phyloP scores from a whole-genome alignment of 495 filamentous ascomycete species.

The Penicillium salamii region DNA sequence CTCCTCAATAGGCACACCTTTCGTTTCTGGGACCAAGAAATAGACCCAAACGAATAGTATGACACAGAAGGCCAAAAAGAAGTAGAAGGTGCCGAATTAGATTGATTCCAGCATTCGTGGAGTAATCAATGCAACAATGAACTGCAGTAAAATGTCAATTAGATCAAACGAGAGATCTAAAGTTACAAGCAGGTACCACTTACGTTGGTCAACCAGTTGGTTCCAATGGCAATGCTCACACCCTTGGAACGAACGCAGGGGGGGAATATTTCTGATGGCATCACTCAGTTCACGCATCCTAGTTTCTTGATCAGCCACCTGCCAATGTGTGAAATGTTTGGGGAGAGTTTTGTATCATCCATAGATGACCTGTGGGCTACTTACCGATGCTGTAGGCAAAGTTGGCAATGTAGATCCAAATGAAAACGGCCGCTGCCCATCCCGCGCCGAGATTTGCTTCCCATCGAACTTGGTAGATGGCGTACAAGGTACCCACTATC shows the following conservation, averaged over 20 bases:
- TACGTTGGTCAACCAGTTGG: background rate
- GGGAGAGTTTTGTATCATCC: too few species aligned
- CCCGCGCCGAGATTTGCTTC: conserved; percentile 23
- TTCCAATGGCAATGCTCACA: background rate
- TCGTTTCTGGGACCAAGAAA: conserved; percentile 57
- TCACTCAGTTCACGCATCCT: conserved; percentile 33
- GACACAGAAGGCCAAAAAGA: conserved; percentile 23
- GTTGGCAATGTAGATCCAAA: conserved; percentile 65
- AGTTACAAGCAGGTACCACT: too few species aligned
- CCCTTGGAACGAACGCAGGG: background rate
- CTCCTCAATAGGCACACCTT: conserved; percentile 35
- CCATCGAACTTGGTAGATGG: background rate
- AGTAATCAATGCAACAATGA: conserved; percentile 41
- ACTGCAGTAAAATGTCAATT: conserved; percentile 36
- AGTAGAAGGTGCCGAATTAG: conserved; percentile 40
- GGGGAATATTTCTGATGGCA: conserved; percentile 40
- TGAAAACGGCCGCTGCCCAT: conserved; percentile 55
- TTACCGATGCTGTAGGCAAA: conserved; percentile 44
- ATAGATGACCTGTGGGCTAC: conserved; percentile 19
- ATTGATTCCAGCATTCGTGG: conserved; percentile 36
- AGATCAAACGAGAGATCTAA: background rate
- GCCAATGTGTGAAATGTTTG: too few species aligned
- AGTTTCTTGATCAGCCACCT: too few species aligned
- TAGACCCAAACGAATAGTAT: conserved; percentile 49
- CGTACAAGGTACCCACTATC: background rate